A percentile compares a stretch with the other conserved stretches of the same genome.
Conservation (phyloP, 2,329 filamentous ascomycete genomes). For the Aspergillus sp. region DNA sequence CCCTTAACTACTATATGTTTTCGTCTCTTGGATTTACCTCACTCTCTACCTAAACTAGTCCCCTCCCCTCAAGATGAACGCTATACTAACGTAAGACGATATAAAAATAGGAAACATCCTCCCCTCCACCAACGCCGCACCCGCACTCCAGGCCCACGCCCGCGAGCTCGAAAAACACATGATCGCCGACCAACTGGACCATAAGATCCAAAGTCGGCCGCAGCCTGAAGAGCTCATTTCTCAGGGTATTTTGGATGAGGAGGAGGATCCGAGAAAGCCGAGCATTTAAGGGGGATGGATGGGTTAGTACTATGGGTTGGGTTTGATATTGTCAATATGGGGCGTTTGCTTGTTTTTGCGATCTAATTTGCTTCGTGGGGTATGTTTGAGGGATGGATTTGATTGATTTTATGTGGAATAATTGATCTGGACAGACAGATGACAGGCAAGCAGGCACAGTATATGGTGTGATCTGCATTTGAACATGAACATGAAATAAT, state of each 20-base stretch:
- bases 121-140: constrained; percentile 73
- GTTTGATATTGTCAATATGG: background rate
- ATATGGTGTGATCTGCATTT: background rate
- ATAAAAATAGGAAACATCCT: constrained; percentile 44
- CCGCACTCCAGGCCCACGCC: constrained; percentile 75
- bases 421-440: background rate
- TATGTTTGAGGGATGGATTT: background rate
- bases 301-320: background rate
- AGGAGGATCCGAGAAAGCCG: constrained; percentile 46
- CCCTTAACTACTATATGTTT: too few species aligned
- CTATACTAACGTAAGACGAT: too few species aligned
- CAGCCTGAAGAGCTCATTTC: constrained; percentile 73
- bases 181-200: constrained; percentile 81
- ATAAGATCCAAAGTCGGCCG: constrained; percentile 78
- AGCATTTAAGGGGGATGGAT: constrained; percentile 1
- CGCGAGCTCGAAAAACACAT: constrained; percentile 85
- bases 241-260: constrained; percentile 73
- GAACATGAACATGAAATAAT: background rate
- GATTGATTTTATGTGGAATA: background rate
- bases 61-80: too few species aligned
- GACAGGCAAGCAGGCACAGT: background rate
- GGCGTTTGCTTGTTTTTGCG: too few species aligned
- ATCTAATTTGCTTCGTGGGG: background rate
- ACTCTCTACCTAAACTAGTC: too few species aligned
- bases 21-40: too few species aligned